Conservation (phyloP, 441 rosid genomes). For the Kokia cookei region DNA sequence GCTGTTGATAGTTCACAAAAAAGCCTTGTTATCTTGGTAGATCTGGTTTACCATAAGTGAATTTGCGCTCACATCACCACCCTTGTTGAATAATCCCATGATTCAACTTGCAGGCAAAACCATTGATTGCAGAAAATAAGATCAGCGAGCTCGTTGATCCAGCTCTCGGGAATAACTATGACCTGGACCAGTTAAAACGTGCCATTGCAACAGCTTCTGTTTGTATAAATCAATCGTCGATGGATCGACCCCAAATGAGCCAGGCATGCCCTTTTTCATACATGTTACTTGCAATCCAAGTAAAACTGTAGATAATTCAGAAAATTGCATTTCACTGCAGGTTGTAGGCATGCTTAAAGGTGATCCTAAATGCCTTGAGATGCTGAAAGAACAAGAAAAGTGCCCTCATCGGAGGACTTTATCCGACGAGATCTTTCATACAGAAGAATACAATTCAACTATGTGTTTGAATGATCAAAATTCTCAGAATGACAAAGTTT, state of each 20-base stretch:
- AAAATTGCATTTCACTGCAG: constrained; percentile 26
- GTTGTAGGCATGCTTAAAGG: constrained; percentile 58
- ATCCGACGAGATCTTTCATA: constrained; percentile 67
- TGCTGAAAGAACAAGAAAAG: constrained; percentile 25
- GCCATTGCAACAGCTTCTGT: constrained; percentile 47
- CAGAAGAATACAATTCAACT: constrained; percentile 73
- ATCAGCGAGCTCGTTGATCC: constrained; percentile 65
- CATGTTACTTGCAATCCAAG: neutral
- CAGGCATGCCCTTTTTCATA: constrained; percentile 42
- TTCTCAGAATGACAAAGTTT: constrained; percentile 20
- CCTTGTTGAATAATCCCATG: neutral
- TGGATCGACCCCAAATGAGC: constrained; percentile 69
- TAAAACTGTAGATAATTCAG: neutral
- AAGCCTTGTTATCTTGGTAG: constrained; percentile 93
- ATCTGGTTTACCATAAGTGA: constrained; percentile 17
- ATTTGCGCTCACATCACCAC: neutral
- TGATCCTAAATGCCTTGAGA: constrained; percentile 34
- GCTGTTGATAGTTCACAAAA: constrained; percentile 71
- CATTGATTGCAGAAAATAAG: constrained; percentile 46
- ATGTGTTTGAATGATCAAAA: constrained; percentile 49
- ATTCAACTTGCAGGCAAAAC: constrained; percentile 57
- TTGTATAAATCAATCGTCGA: constrained; percentile 59
- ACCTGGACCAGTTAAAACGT: constrained; percentile 46
- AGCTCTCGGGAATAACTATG: constrained; percentile 38
- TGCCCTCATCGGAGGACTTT: constrained; percentile 48